Evolutionary conservation across 2,329 filamentous ascomycete genomes (phyloP).

Genomic region (Bipolaris bicolor): DNA sequence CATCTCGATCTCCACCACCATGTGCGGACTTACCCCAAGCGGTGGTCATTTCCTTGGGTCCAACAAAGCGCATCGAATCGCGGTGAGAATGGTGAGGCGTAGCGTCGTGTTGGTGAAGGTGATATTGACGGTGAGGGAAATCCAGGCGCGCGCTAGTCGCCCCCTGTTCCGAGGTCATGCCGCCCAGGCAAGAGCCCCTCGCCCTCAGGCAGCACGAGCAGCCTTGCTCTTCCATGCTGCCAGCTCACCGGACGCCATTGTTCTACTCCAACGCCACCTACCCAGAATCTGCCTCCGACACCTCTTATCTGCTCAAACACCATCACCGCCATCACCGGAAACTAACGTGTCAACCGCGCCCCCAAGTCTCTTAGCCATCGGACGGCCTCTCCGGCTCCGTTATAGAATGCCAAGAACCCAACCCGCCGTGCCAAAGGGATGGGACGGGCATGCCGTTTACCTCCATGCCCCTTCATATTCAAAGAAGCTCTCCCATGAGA

Average conservation of each 20-base stretch:
- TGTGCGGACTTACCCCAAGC: constrained; percentile 14
- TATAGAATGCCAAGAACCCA: constrained; percentile 7
- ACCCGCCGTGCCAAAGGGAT: constrained; percentile 36
- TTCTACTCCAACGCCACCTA: background rate
- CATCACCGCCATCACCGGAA: background rate
- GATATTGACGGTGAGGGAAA: constrained; percentile 2
- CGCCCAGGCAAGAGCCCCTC: constrained; percentile 7
- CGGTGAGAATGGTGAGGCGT: constrained; percentile 1
- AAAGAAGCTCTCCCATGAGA: constrained; percentile 35
- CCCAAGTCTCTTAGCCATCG: background rate
- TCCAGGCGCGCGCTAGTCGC: constrained; percentile 4
- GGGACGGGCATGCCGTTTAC: constrained; percentile 38
- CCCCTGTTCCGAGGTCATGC: constrained; percentile 11
- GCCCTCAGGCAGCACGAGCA: too few species aligned
- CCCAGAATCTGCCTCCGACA: background rate
- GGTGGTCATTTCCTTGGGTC: constrained; percentile 6
- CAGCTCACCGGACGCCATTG: background rate
- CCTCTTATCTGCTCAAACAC: background rate
- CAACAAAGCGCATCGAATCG: constrained; percentile 1
- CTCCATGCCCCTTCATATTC: constrained; percentile 41
- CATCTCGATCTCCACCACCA: background rate
- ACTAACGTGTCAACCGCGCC: background rate
- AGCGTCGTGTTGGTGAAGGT: background rate
- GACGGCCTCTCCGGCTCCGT: background rate
- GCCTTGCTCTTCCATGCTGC: background rate